Base-by-base conservation (phyloP, 2,329 filamentous ascomycete species). In the Botrytis byssoidea region DNA sequence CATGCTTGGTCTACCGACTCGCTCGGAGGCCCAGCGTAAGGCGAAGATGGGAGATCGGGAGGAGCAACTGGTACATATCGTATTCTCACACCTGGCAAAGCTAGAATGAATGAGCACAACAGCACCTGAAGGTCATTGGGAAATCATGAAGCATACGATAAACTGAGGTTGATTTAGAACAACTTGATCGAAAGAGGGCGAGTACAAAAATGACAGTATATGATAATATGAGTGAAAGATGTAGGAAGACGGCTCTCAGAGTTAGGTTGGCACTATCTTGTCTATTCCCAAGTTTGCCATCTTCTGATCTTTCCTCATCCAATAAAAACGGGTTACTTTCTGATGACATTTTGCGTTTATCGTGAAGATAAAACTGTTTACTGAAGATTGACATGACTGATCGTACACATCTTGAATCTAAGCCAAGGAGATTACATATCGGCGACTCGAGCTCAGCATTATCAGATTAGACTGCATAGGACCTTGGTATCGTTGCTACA, bases 1-100 rank as follows among this genome's bases (percentile, higher is more conserved):
- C 71, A 73, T n/a, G 73, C 73, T 48, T 48, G 29, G 35, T 74
- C 74, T 63, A 75, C 66, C 2, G 40, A 32, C 20, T 65, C 32
- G 32, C 65, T 57, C 16, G 71, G 71, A 9, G 61, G 51, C 16
- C 73, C 73, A 40, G 65, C 55, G 32, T 73, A 73, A 10, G 63
- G 71, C 9, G 68, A 70, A 4, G 57, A 70, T 48, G 68, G 29
- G n/a, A 70, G 68, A 25, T 63, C 42, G 5, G 35, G 29, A 35
- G 68, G 68, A 16, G 57, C 57, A 37, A 70, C 18, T 25, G 68
- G 68, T 3, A 61, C 14, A 63, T 48, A 70, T 20, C 22, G 40
- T 22, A 63, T 40, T 12, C 35, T 70, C 55, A 70, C 18, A 16
- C 57, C 68, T 0, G 57, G 32, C 20, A 70, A 29, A 25, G 57